Base-by-base conservation (phyloP, 495 filamentous ascomycete genomes). In the Margaritispora aquatica region DNA sequence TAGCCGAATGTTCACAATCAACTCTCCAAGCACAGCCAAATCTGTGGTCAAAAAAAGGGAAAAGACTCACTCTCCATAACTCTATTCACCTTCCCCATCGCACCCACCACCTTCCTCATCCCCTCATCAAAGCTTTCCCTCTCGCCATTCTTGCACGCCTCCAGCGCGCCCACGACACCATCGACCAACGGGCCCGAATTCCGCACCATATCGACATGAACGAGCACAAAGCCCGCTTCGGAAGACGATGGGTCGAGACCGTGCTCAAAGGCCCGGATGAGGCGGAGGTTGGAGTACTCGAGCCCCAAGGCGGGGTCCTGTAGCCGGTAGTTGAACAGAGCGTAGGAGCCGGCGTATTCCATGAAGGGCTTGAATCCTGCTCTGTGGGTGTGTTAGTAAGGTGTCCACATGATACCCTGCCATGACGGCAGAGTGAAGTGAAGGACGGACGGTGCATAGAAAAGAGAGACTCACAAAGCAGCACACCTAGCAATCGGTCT, bases 341-440 rank as follows among this genome's bases (percentile, higher is more conserved):
- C 88, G 72, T 96, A 96, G 1, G 88, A 88, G 22, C 90, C 92
- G 13, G 92, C 92, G 71, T 96, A 96, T 65, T 93, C 90, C 90
- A 96, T 93, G 78, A 95, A 96, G 7, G 92, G 89, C 68, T 88
- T 87, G 73, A 89, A 89, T 20, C 81, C 83, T 59, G 78, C 78
- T 22, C 80, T 85, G 56, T 27, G 15, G 19, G 20, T 10, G 9
- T 24, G 26, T 63, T 19, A 62, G 47, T n/a, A n/a, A n/a, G n/a
- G n/a, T n/a, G n/a, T n/a, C n/a, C n/a, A n/a, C 50, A 21, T 44
- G 8, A 8, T 7, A 44, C 38, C 13, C 29, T 5, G 29, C 29
- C 5, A 34, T 34, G 29, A 5, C 5, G 29, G 29, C 5, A 13
- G 29, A 13, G 5, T 34, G 29, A 34, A 34, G 5, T 34, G 5